A percentile compares a stretch with the other conserved stretches of the same genome.
phyloP scores from a whole-genome alignment of 495 filamentous ascomycete species.

The Penicillium flavigenum region DNA sequence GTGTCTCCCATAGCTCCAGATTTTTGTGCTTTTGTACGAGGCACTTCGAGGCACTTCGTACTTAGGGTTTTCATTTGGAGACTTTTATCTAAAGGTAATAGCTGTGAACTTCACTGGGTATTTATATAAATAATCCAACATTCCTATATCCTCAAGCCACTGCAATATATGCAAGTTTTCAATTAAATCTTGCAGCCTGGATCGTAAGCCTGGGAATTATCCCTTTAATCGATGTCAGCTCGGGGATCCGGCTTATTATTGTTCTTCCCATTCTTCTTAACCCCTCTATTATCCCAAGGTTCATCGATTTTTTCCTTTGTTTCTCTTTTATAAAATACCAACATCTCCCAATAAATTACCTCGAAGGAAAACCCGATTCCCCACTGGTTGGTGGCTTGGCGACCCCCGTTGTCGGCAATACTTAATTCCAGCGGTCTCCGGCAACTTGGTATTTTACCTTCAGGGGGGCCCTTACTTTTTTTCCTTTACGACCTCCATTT shows the following conservation, averaged over 20 bases:
- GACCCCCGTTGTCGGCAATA: slow-evolving; percentile 29
- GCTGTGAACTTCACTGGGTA: neutral
- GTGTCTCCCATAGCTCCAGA: neutral
- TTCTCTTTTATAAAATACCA: neutral
- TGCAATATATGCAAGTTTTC: neutral
- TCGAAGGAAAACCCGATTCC: slow-evolving; percentile 1
- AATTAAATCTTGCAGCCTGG: neutral
- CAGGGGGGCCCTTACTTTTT: slow-evolving; percentile 27
- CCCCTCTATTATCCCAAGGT: neutral
- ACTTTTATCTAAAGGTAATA: neutral
- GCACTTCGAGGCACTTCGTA: neutral
- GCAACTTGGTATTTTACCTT: slow-evolving; percentile 32
- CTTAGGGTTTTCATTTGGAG: no score
- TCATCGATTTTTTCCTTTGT: neutral
- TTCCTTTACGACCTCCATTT: slow-evolving; percentile 18
- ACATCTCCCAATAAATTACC: neutral
- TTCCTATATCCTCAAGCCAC: neutral
- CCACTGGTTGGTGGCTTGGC: slow-evolving; percentile 30
- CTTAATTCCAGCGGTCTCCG: slow-evolving; percentile 34
- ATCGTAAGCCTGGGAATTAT: neutral
- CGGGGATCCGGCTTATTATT: neutral
- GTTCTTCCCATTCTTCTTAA: slow-evolving; percentile 1
- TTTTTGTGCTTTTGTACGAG: neutral
- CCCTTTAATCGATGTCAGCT: neutral
- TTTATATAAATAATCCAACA: neutral